A percentile compares a stretch with the other conserved stretches of the same genome.
These are phyloP conservation scores for Wallacemonas collosoma DNA, from an alignment of 208 protist species.

Conservation along the genomic window DNA sequence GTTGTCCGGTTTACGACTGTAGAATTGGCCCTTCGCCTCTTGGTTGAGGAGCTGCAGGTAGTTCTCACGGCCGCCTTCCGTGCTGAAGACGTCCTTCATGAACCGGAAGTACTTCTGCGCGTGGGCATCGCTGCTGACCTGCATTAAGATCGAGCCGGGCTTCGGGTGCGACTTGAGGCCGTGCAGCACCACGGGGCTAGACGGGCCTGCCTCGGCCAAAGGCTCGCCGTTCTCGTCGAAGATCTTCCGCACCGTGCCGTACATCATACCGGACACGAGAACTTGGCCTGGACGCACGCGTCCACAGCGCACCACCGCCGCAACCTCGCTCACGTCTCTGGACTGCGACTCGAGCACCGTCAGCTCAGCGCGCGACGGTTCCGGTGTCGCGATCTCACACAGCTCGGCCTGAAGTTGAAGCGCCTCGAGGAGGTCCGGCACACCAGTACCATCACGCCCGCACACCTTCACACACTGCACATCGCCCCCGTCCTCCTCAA, in stretches of 20 bases:
- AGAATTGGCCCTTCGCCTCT: slow-evolving; percentile 71
- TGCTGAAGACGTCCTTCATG: slow-evolving; percentile 86
- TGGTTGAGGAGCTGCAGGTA: slow-evolving; percentile 85
- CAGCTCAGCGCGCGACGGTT: slow-evolving; percentile 77
- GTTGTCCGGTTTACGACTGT: slow-evolving; percentile 87
- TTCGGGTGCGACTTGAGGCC: slow-evolving; percentile 84
- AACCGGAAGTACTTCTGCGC: slow-evolving; percentile 87
- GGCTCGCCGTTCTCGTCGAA: slow-evolving; percentile 64
- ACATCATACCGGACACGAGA: slow-evolving; percentile 76
- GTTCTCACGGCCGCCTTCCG: slow-evolving; percentile 75
- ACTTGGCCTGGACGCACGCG: slow-evolving; percentile 66
- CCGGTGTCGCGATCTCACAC: slow-evolving; percentile 87
- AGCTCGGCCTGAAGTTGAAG: slow-evolving; percentile 90
- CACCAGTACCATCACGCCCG: slow-evolving; percentile 79
- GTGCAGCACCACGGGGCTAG: slow-evolving; percentile 74
- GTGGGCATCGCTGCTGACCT: slow-evolving; percentile 86
- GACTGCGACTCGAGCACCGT: slow-evolving; percentile 92
- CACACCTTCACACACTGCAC: slow-evolving; percentile 92
- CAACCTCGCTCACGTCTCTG: slow-evolving; percentile 46
- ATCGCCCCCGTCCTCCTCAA: slow-evolving; percentile 96
- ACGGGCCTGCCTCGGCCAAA: slow-evolving; percentile 66
- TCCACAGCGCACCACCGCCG: slow-evolving; percentile 85
- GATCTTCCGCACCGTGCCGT: slow-evolving; percentile 69
- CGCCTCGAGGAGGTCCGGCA: slow-evolving; percentile 90
- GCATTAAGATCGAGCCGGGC: slow-evolving; percentile 80